A percentile compares a stretch with the other conserved stretches of the same genome.
phyloP scores from a whole-genome alignment of 2,329 filamentous ascomycete species.

The Trichoderma breve region DNA sequence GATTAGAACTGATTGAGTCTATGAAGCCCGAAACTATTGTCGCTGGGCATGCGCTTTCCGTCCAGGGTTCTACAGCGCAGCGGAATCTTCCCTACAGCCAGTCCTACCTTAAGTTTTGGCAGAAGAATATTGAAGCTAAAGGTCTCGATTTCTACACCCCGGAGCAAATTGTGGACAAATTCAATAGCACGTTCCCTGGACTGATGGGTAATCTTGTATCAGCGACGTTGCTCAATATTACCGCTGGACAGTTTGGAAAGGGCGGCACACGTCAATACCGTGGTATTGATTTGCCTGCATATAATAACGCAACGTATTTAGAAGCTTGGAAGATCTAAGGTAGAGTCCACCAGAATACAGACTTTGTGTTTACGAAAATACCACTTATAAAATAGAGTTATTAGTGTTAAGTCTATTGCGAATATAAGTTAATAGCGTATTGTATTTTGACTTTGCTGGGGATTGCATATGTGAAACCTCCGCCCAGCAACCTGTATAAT shows the following conservation, averaged over 20 bases:
- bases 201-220: not conserved
- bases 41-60: not conserved
- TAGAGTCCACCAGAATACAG: not conserved
- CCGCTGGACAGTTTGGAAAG: not conserved
- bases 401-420: not conserved
- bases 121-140: not conserved
- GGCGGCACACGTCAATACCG: not conserved
- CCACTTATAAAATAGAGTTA: not conserved
- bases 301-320: not conserved
- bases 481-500: too few species aligned
- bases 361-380: not conserved
- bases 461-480: too few species aligned
- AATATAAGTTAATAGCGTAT: too few species aligned
- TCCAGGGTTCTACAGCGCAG: not conserved
- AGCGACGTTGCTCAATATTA: not conserved
- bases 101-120: not conserved
- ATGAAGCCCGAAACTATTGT: not conserved
- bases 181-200: not conserved
- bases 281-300: not conserved
- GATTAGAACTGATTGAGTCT: not conserved
- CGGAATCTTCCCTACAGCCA: not conserved
- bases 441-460: too few species aligned
- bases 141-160: not conserved
- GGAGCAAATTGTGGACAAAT: not conserved
- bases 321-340: not conserved